Evolutionary conservation across 768 basidiomycete genomes (phyloP).

Genomic region (Nevesoporus exiguus): DNA sequence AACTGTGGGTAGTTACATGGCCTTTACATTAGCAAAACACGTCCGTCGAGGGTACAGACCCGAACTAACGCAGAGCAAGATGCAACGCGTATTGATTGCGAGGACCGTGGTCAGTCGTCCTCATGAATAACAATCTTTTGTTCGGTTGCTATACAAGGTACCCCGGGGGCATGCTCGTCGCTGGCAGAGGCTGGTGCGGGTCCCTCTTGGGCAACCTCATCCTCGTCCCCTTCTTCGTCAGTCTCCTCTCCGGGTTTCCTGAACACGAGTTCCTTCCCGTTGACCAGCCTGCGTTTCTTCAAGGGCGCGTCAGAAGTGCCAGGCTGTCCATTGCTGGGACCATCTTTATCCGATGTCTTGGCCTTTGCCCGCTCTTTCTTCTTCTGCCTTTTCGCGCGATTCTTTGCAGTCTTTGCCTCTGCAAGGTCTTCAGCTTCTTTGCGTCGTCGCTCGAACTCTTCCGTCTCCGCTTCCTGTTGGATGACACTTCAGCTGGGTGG

Average conservation of each 20-base stretch:
- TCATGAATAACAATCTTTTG: slow-evolving; percentile 48
- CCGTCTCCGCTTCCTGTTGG: slow-evolving; percentile 61
- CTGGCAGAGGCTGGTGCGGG: neutral
- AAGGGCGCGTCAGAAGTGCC: slow-evolving; percentile 41
- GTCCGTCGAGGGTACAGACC: too few species aligned
- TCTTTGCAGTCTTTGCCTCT: slow-evolving; percentile 92
- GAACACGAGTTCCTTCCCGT: slow-evolving; percentile 68
- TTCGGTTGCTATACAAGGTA: slow-evolving; percentile 29
- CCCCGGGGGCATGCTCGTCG: slow-evolving; percentile 8
- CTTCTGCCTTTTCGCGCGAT: slow-evolving; percentile 90
- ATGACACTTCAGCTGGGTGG: neutral
- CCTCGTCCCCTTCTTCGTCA: slow-evolving; percentile 33
- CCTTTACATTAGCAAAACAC: slow-evolving; percentile 3
- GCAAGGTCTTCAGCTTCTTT: slow-evolving; percentile 65
- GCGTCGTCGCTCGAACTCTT: slow-evolving; percentile 74
- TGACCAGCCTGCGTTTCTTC: slow-evolving; percentile 81
- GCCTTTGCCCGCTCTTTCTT: slow-evolving; percentile 73
- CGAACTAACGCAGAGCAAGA: too few species aligned
- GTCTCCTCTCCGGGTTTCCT: slow-evolving; percentile 49
- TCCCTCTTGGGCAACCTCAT: slow-evolving; percentile 19
- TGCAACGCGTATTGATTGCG: neutral
- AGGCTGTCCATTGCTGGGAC: slow-evolving; percentile 24
- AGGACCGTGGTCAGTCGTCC: slow-evolving; percentile 37
- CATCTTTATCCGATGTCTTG: slow-evolving; percentile 33
- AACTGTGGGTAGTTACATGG: neutral